These are phyloP conservation scores for Lagerstroemia fauriei DNA, from an alignment of 441 rosid genomes.

Conservation along the genomic window DNA sequence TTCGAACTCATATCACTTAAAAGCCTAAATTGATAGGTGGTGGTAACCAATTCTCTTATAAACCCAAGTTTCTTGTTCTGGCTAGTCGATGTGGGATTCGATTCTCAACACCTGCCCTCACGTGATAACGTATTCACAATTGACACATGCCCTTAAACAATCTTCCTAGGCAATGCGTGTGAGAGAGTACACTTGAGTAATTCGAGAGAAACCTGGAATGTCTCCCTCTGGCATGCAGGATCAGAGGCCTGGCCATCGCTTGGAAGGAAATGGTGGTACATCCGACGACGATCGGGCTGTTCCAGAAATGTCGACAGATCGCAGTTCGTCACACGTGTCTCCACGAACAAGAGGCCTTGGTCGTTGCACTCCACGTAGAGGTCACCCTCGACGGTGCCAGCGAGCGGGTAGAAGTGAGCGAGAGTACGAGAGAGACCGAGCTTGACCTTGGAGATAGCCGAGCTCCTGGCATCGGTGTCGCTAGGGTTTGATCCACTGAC, in stretches of 20 bases:
- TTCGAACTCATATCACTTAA: no score
- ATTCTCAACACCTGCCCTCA: no score
- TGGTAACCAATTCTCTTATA: no score
- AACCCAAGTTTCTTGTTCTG: no score
- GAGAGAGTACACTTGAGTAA: no score
- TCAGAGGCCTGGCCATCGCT: background rate
- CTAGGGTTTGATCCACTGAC: background rate
- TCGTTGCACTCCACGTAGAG: conserved; percentile 15
- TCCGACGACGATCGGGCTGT: background rate
- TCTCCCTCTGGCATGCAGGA: background rate
- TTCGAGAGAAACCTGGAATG: background rate
- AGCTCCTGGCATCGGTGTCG: background rate
- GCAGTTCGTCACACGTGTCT: conserved; percentile 11
- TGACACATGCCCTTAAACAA: no score
- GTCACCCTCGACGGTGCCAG: conserved; percentile 27
- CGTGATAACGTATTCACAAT: no score
- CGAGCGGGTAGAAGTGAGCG: conserved; percentile 23
- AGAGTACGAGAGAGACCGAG: conserved; percentile 21
- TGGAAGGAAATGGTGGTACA: background rate
- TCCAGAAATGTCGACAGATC: background rate
- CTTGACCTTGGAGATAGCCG: background rate
- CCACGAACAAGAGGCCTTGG: conserved; percentile 21
- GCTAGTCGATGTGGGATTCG: no score
- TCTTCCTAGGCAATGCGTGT: no score
- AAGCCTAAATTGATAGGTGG: no score